These are phyloP conservation scores for Mitragyna speciosa DNA, from an alignment of 257 asterid genomes.

Conservation along the genomic window DNA sequence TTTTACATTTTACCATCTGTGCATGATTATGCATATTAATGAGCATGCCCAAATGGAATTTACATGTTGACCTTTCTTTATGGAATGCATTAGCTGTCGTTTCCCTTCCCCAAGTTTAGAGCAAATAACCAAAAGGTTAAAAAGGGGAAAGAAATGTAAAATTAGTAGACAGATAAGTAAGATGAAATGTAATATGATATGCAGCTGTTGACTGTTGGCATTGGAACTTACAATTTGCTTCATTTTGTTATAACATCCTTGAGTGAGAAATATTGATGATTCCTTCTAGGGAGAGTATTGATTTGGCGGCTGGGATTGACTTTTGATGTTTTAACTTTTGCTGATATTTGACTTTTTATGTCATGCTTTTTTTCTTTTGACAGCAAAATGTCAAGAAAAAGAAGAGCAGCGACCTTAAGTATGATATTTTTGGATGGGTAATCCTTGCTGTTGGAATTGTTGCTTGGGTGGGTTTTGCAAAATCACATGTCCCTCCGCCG, in stretches of 20 bases:
- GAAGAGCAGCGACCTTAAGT: slow-evolving; percentile 60
- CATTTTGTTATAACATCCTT: background rate
- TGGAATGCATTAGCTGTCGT: background rate
- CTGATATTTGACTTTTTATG: background rate
- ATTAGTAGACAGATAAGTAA: background rate
- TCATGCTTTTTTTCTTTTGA: background rate
- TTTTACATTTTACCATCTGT: background rate
- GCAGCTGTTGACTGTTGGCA: background rate
- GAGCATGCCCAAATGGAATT: background rate
- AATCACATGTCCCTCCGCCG: slow-evolving; percentile 46
- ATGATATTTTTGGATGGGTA: slow-evolving; percentile 65
- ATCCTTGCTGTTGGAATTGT: slow-evolving; percentile 67
- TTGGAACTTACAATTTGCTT: background rate
- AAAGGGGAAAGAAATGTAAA: background rate
- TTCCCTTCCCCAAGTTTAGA: background rate
- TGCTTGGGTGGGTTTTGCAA: slow-evolving; percentile 65
- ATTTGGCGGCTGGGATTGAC: background rate
- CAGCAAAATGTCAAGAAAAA: slow-evolving; percentile 46
- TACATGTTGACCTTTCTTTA: background rate
- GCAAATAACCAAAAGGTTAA: background rate
- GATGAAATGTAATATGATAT: background rate
- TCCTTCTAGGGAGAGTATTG: background rate
- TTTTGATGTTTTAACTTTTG: background rate
- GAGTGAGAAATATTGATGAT: background rate
- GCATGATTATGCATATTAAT: background rate